Base-by-base conservation (phyloP, 2,329 filamentous ascomycete genomes). In the Pseudocercospora macadamiae region DNA sequence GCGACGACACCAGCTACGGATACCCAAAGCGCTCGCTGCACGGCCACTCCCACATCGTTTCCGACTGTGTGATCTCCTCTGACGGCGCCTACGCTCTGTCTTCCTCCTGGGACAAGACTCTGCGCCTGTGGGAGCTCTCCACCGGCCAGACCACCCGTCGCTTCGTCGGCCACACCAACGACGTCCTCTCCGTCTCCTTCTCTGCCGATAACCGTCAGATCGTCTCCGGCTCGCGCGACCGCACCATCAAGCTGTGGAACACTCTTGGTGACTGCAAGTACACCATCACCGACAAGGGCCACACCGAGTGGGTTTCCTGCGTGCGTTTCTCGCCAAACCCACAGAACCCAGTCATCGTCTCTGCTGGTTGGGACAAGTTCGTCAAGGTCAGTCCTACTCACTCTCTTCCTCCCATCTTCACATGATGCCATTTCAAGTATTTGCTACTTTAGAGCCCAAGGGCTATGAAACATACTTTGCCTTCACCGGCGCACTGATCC, bases 201-300 rank as follows among this genome's bases (percentile, higher is more conserved):
- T 97, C 95, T 74, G 95, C 95, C 87, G 95, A 99, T 86, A 97
- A 97, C 90, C 90, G 95, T 79, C 95, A 97, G 87, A 97, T 99
- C 82, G 95, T 97, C 75, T 97, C 95, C 70, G 95, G 93, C 71
- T 97, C 95, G 68, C 93, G 95, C 80, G 95, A 99, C 86, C 89
- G 92, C 80, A 91, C 90, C 77, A 97, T 99, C 87, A 99, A 97
- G 91, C 89, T 99, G 75, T 99, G 95, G 95, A 99, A 99, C 87
- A 99, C 95, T 74, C 91, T 99, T 70, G 95, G 95, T 83, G 95
- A 99, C 88, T 99, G 95, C 93, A 99, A 99, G 87, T 99, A 88
- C 89, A 99, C 93, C 85, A 97, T 99, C 86, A 96, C 91, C 82
- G 95, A 99, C 80, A 99, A 99, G 90, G 95, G 95, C 79, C 95